phyloP scores from a whole-genome alignment of 1,284 basidiomycete species.

The Pterulicium gracile region DNA sequence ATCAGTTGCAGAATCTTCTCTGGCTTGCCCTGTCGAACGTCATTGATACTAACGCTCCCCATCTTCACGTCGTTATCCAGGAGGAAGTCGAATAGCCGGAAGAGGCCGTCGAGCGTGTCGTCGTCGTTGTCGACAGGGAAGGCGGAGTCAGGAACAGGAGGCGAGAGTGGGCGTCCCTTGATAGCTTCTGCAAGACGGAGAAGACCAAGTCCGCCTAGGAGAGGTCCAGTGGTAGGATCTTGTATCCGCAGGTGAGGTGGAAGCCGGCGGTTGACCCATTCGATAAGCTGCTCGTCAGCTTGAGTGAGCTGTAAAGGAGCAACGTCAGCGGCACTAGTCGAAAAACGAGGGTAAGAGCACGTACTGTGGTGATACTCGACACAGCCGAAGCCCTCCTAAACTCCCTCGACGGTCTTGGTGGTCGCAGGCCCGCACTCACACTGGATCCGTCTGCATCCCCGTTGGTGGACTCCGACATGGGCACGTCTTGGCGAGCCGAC shows the following conservation, averaged over 20 bases:
- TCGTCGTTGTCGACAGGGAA: slow-evolving; percentile 61
- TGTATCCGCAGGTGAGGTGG: slow-evolving; percentile 58
- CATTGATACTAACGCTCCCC: slow-evolving; percentile 84
- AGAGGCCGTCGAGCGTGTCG: slow-evolving; percentile 81
- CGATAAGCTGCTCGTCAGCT: slow-evolving; percentile 48
- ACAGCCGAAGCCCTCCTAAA: slow-evolving; percentile 31
- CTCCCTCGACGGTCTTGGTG: slow-evolving; percentile 56
- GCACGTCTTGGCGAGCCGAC: neutral
- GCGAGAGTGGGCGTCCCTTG: slow-evolving; percentile 54
- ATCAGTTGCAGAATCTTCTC: slow-evolving; percentile 73
- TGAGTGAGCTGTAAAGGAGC: slow-evolving; percentile 10
- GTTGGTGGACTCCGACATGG: neutral
- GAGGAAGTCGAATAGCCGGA: slow-evolving; percentile 81
- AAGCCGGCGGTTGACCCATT: slow-evolving; percentile 81
- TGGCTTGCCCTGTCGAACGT: slow-evolving; percentile 69
- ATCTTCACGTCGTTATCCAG: slow-evolving; percentile 84
- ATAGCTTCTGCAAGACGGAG: slow-evolving; percentile 70
- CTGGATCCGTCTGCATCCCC: slow-evolving; percentile 9
- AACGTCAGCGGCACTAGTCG: no score
- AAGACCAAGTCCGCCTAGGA: slow-evolving; percentile 61
- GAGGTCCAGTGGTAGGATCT: slow-evolving; percentile 30
- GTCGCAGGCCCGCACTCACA: slow-evolving; percentile 19
- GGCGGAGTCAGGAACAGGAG: slow-evolving; percentile 67
- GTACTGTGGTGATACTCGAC: slow-evolving; percentile 17
- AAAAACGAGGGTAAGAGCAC: no score